Base-by-base conservation (phyloP, 2,329 filamentous ascomycete genomes). In the Zasmidium citrigriseum region DNA sequence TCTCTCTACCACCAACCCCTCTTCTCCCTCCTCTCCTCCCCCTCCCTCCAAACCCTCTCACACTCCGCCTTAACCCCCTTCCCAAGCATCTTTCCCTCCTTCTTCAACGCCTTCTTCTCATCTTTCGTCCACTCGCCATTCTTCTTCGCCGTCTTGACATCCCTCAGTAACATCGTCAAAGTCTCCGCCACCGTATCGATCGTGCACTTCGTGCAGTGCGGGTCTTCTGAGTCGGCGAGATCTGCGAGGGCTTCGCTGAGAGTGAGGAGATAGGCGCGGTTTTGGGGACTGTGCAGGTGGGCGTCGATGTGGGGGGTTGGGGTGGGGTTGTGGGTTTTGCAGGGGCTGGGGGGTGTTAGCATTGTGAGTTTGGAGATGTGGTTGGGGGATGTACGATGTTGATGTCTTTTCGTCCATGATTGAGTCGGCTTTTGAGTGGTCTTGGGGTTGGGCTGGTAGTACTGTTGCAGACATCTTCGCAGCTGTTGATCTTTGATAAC, bases 181-280 rank as follows among this genome's bases (percentile, higher is more conserved):
- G 38, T 54, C 29, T 22, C 4, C 21, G 41, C 46, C 7, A 59
- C 27, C 22, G 41, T 46, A 4, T 59, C 46, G 22, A 49, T 25
- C 5, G 52, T 45, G 24, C 46, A 54, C 22, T 59, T 59, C 5
- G 56, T 46, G 20, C 52, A 59, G 24, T 54, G 38, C 3, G 48
- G 46, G 22, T 57, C 45, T 12, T 22, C 41, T 25, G 50, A 34
- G 4, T 41, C 44, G 16, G 55, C 55, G 2, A 59, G 46, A 18
- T 48, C 25, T 24, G 55, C 55, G 20, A 59, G 24, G 18, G 56
- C 56, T n/a, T 52, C 52, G 56, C 56, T 59, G 24, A 59, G 46
- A 7, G 56, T 14, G 20, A 59, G 56, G 27, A 59, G 47, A n/a
- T 52, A 47, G 18, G 51, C 22, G 21, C 41, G 49, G 18, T 46